These are phyloP conservation scores for Chalaropsis thielavioides DNA, from an alignment of 2,329 filamentous ascomycete genomes.

Conservation along the genomic window DNA sequence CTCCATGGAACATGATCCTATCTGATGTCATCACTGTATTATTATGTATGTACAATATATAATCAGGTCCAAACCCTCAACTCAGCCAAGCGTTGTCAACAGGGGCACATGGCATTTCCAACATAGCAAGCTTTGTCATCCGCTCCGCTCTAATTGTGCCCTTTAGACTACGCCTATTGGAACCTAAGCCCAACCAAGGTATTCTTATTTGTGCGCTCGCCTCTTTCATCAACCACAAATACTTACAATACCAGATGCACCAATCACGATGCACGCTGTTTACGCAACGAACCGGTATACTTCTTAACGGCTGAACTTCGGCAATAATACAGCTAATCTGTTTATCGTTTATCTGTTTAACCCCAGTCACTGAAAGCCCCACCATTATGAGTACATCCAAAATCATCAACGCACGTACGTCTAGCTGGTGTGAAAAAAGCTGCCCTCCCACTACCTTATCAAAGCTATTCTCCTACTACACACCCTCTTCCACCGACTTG, in stretches of 20 bases:
- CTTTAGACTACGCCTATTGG: background rate
- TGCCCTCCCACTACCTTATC: background rate
- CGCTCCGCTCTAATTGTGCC: background rate
- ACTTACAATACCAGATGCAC: background rate
- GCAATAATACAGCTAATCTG: background rate
- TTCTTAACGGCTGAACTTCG: background rate
- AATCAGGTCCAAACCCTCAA: background rate
- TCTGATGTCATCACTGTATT: constrained; percentile 1
- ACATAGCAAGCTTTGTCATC: background rate
- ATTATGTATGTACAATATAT: background rate
- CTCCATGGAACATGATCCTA: background rate
- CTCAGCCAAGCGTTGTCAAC: background rate
- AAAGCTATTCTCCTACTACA: background rate
- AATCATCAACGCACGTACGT: background rate
- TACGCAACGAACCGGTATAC: no score
- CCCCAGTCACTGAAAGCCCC: background rate
- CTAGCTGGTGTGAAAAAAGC: background rate
- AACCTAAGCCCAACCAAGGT: background rate
- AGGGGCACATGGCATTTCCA: background rate
- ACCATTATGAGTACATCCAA: background rate
- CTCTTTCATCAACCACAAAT: background rate
- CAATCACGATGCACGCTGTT: background rate
- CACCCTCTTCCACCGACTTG: background rate
- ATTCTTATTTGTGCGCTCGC: no score
- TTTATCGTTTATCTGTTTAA: background rate